Base-by-base conservation (phyloP, 208 protist species). In the Novymonas esmeraldas region DNA sequence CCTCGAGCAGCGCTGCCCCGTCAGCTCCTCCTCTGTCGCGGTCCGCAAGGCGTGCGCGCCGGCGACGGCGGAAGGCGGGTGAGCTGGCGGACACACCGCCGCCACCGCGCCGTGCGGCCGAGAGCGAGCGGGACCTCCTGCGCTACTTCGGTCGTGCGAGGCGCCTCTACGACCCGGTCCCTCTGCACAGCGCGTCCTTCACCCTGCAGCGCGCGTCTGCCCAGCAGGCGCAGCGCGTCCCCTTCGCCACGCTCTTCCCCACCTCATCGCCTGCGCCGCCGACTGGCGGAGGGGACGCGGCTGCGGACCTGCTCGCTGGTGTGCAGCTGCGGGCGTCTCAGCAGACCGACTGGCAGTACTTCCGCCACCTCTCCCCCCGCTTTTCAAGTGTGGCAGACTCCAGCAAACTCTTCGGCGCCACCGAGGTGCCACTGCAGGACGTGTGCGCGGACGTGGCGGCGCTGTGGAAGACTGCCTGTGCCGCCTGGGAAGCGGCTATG, bases 331-430 rank as follows among this genome's bases (percentile, higher is more conserved):
- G 44, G 14, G 46, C 41, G 9, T 29, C 24, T 29, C 26, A 50
- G 14, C 28, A 33, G 2, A 13, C 45, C 11, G 70, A 76, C 57
- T 56, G 50, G 55, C 3, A 28, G 26, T 6, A 44, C 22, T 77
- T 68, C 34, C 73, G 84, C n/a, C 57, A 78, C 14, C 78, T 90
- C 20, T 65, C 45, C 49, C 63, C 42, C 39, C 84, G 84, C 58
- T 84, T 81, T 29, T 60, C 70, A 14, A 84, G 54, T 44, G 11
- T 34, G 6, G 61, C 72, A 16, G 84, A 90, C 66, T 62, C 61
- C 41, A 77, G 81, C 29, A 90, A 90, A 57, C 16, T 20, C 11
- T 79, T 78, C 38, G 72, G 75, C 20, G 49, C 60, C 0, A 34
- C 42, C 10, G 76, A 81, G 38, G 57, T 66, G 29, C 39, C 24